Evolutionary conservation across 768 basidiomycete genomes (phyloP), one percentile per base, ranked within the genome.

Genomic region (Leccinum subgranulosum): DNA sequence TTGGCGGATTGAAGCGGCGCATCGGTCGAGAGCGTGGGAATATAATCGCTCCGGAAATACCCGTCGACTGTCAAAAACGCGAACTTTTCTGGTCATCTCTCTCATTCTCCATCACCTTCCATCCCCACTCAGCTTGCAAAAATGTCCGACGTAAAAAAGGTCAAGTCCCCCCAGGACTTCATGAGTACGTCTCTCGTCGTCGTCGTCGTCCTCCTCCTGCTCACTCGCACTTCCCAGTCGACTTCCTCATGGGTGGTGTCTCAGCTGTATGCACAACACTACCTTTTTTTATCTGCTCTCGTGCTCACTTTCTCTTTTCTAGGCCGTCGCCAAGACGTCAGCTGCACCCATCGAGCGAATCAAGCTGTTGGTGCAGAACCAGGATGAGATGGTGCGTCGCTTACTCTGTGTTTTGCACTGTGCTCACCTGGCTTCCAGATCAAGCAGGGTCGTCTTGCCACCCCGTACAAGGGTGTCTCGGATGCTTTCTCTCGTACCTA

Each of bases 261-360:
- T 92, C 91, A 63, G 90, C 92, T 69, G 90, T 92, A 74, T 51
- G 88, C 79, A 55, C 62, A 19, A 4, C 11, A 1, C 31, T 52
- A 10, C 25, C 49, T 23, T 31, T 41, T 33, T 53, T 29, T 7
- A 0, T 43, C 9, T 33, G 14, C 6, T 60, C 41, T 29, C 54
- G 15, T 56, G 21, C 60, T 73, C 57, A 74, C 54, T 55, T 56
- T 55, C 48, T 60, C 34, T 59, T 59, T 34, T 74, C 27, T 60
- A 94, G 92, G 97, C 97, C 67, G 92, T 98, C 75, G 90, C 97
- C 55, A 99, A 99, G 86, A 98, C 97, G 65, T 91, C 90, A 64
- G 97, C 97, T 68, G 97, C 97, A 63, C 97, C 97, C 78, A 99
- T 99, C 71, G 97, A 98, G 86, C 94, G 97, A 73, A 96, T 99